A percentile compares a stretch with the other conserved stretches of the same genome.
phyloP scores from a whole-genome alignment of 2,329 filamentous ascomycete genomes.

The Epichloe bromicola region DNA sequence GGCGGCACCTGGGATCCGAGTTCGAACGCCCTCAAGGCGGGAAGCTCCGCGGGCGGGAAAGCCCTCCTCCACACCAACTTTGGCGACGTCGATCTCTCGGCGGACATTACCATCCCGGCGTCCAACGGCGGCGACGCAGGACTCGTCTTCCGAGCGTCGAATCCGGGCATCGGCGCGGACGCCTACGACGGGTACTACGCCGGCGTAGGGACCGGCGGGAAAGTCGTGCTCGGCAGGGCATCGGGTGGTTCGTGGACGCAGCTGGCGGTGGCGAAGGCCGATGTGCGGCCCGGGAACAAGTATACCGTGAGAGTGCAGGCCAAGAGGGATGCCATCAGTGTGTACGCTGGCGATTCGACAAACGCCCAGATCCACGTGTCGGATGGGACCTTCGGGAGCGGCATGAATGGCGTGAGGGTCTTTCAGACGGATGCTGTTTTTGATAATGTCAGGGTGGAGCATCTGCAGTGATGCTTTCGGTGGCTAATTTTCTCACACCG shows the following conservation, averaged over 20 bases:
- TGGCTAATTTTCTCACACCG: not conserved
- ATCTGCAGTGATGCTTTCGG: not conserved
- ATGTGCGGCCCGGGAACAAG: conserved; percentile 2
- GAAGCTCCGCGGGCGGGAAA: conserved; percentile 9
- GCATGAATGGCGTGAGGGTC: conserved; percentile 10
- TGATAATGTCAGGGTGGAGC: conserved; percentile 10
- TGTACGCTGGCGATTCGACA: conserved; percentile 7
- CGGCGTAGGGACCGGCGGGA: conserved; percentile 13
- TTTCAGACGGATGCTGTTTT: conserved; percentile 9
- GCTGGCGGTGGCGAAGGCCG: conserved; percentile 3
- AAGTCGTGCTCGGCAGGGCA: conserved; percentile 13
- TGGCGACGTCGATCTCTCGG: conserved; percentile 18
- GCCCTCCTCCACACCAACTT: conserved; percentile 26
- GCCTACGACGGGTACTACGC: too few relatives aligned
- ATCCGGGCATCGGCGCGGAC: too few relatives aligned
- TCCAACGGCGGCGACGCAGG: conserved; percentile 5
- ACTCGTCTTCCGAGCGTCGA: too few relatives aligned
- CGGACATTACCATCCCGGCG: conserved; percentile 11
- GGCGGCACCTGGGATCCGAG: conserved; percentile 9
- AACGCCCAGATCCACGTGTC: conserved; percentile 5
- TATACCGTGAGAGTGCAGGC: conserved; percentile 8
- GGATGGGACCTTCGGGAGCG: conserved; percentile 7
- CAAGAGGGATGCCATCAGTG: conserved; percentile 5
- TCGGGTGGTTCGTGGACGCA: conserved; percentile 5
- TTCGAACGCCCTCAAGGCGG: conserved; percentile 11